These are phyloP conservation scores for Chamaenerion angustifolium DNA, from an alignment of 345 rosid species.

Conservation along the genomic window DNA sequence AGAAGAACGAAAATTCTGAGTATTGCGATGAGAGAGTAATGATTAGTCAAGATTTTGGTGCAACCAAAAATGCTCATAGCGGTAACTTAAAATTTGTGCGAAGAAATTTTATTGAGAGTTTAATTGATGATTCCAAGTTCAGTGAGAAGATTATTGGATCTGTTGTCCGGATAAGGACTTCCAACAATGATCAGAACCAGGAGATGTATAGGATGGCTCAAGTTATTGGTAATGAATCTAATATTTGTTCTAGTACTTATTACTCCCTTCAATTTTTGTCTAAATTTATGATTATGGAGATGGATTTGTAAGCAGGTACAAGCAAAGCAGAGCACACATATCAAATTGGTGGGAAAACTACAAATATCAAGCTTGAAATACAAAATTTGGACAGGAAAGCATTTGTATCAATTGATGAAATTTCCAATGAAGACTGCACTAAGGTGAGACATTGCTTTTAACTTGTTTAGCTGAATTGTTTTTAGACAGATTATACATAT, in stretches of 20 bases:
- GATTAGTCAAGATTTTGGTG: conserved; percentile 39
- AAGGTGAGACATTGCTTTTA: conserved; percentile 36
- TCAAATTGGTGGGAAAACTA: conserved; percentile 43
- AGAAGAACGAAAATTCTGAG: conserved; percentile 35
- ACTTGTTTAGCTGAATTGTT: not conserved
- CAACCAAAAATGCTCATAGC: conserved; percentile 76
- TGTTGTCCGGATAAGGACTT: conserved; percentile 62
- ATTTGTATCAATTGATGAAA: conserved; percentile 50
- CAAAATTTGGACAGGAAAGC: conserved; percentile 62
- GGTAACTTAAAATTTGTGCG: conserved; percentile 54
- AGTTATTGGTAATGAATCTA: conserved; percentile 51
- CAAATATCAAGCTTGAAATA: conserved; percentile 60
- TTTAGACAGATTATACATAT: too few species aligned
- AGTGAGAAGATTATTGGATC: conserved; percentile 70
- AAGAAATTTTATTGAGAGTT: conserved; percentile 50
- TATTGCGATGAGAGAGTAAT: conserved; percentile 29
- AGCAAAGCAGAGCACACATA: conserved; percentile 43
- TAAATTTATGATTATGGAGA: not conserved
- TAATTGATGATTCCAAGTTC: conserved; percentile 52
- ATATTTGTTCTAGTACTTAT: not conserved
- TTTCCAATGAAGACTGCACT: conserved; percentile 79
- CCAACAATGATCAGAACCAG: conserved; percentile 55
- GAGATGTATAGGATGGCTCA: conserved; percentile 72
- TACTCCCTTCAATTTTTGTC: not conserved
- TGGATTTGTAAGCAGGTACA: conserved; percentile 38